phyloP scores from a whole-genome alignment of 148 eudicot species.

The Salicornia ramosissima region DNA sequence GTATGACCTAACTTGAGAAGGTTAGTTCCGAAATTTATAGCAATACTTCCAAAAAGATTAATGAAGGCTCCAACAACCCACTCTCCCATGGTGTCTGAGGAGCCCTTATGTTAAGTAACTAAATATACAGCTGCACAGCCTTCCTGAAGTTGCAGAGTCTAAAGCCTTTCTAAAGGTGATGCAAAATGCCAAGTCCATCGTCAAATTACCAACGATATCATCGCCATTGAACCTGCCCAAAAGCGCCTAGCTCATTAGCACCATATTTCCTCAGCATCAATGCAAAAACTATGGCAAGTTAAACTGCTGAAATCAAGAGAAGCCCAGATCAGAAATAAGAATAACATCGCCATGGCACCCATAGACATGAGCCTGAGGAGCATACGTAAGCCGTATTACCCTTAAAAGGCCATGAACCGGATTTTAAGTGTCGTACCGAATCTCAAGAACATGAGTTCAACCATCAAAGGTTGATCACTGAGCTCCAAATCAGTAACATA shows the following conservation, averaged over 20 bases:
- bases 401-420: neutral
- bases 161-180: slow-evolving; percentile 21
- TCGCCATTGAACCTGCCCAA: slow-evolving; percentile 18
- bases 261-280: neutral
- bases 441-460: neutral
- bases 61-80: slow-evolving; percentile 98
- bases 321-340: neutral
- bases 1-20: slow-evolving; percentile 95
- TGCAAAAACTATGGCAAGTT: neutral
- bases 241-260: slow-evolving; percentile 12
- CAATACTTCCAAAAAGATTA: slow-evolving; percentile 89
- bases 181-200: slow-evolving; percentile 26
- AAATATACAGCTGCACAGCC: slow-evolving; percentile 1
- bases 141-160: slow-evolving; percentile 17
- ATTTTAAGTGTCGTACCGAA: neutral
- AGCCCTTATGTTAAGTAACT: slow-evolving; percentile 15
- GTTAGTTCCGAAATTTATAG: slow-evolving; percentile 95
- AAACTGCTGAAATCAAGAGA: neutral
- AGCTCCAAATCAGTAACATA: no score
- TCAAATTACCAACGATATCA: slow-evolving; percentile 16
- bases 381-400: neutral
- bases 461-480: no score
- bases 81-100: slow-evolving; percentile 67
- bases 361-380: neutral
- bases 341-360: neutral